These are phyloP conservation scores for Stropharia rugosoannulata DNA, from an alignment of 768 basidiomycete species.

Conservation along the genomic window DNA sequence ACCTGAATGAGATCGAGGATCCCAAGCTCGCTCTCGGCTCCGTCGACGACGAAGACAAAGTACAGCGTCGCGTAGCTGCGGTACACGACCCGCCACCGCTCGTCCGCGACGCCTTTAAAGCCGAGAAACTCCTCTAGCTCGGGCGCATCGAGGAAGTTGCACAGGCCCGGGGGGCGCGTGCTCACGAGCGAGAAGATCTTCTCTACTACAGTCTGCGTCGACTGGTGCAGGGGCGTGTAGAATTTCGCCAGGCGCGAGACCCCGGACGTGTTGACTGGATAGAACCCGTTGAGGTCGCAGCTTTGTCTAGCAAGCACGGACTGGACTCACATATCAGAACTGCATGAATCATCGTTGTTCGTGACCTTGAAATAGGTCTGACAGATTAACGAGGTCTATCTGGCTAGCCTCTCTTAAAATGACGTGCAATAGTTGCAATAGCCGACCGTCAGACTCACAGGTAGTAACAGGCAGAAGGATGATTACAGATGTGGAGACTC, in stretches of 20 bases:
- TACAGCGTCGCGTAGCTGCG: slow-evolving; percentile 94
- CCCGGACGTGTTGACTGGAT: slow-evolving; percentile 89
- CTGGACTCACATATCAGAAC: slow-evolving; percentile 75
- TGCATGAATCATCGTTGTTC: slow-evolving; percentile 69
- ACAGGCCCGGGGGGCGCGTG: slow-evolving; percentile 76
- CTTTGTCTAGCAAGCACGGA: not conserved
- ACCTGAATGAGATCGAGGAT: slow-evolving; percentile 97
- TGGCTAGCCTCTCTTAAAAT: no score
- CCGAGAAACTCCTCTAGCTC: slow-evolving; percentile 78
- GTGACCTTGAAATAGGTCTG: not conserved
- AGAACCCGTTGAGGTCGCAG: not conserved
- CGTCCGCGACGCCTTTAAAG: slow-evolving; percentile 48
- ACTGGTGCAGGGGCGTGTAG: slow-evolving; percentile 76
- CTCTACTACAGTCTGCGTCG: slow-evolving; percentile 69
- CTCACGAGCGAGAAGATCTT: slow-evolving; percentile 91
- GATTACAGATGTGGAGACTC: no score
- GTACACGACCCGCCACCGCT: slow-evolving; percentile 87
- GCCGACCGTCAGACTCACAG: no score
- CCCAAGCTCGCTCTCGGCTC: slow-evolving; percentile 94
- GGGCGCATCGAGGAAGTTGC: slow-evolving; percentile 96
- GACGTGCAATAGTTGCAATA: no score
- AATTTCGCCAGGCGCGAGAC: slow-evolving; percentile 84
- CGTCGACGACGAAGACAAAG: slow-evolving; percentile 97
- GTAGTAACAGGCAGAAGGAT: no score
- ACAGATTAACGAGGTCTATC: not conserved